Evolutionary conservation across 2,329 filamentous ascomycete species (phyloP).

Genomic region (Atkinsonella texensis): DNA sequence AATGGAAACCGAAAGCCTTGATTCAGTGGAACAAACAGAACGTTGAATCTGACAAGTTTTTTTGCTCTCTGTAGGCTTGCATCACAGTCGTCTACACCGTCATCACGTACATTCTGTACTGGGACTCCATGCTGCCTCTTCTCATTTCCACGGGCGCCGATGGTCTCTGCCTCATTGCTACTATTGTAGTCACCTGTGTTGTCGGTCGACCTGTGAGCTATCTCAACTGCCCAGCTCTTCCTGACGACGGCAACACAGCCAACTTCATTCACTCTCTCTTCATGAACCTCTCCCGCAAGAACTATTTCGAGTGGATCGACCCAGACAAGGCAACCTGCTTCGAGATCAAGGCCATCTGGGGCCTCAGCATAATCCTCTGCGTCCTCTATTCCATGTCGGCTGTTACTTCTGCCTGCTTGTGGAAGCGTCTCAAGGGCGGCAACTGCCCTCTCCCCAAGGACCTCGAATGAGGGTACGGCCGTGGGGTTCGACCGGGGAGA

Average conservation of each 20-base stretch:
- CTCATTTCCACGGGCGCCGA: conserved; percentile 58
- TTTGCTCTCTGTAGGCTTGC: conserved; percentile 46
- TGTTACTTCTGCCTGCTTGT: conserved; percentile 47
- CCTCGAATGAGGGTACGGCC: conserved; percentile 37
- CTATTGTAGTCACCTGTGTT: conserved; percentile 64
- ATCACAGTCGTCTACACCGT: conserved; percentile 68
- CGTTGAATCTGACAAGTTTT: background rate
- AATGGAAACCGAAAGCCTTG: background rate
- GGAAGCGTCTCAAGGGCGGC: conserved; percentile 42
- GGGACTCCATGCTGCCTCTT: conserved; percentile 64
- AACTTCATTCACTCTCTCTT: conserved; percentile 32
- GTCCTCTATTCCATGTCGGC: conserved; percentile 55
- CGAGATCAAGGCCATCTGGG: conserved; percentile 82
- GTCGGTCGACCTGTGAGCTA: conserved; percentile 72
- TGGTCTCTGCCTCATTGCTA: conserved; percentile 57
- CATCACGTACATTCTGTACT: conserved; percentile 72
- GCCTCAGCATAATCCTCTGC: conserved; percentile 66
- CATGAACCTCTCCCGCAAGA: conserved; percentile 24
- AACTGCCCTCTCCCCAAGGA: conserved; percentile 30
- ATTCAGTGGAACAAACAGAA: background rate
- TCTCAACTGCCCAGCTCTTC: conserved; percentile 53
- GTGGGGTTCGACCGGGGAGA: conserved; percentile 21
- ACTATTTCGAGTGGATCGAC: conserved; percentile 33
- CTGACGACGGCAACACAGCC: conserved; percentile 27
- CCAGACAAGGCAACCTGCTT: conserved; percentile 55